These are phyloP conservation scores for Fusarium ambrosium DNA, from an alignment of 2,329 filamentous ascomycete genomes.

Conservation along the genomic window DNA sequence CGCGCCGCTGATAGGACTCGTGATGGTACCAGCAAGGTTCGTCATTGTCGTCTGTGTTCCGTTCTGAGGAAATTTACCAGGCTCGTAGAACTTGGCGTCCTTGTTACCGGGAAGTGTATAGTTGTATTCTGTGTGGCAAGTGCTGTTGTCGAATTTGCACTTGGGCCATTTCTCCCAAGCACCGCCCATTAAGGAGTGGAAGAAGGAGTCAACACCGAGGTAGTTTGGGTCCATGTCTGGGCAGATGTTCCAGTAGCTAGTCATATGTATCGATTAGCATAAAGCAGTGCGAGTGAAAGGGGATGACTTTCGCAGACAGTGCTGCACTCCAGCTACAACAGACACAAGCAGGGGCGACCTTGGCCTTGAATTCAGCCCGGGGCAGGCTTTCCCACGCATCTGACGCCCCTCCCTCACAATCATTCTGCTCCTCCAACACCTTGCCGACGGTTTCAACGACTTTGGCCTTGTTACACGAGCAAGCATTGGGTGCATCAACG, in stretches of 20 bases:
- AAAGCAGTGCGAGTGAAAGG: neutral
- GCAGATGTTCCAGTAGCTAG: slow-evolving; percentile 13
- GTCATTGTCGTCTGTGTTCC: slow-evolving; percentile 5
- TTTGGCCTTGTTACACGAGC: neutral
- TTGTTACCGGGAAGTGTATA: slow-evolving; percentile 6
- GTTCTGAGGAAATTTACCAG: neutral
- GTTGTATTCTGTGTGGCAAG: neutral
- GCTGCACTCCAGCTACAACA: slow-evolving; percentile 4
- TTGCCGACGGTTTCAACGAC: neutral
- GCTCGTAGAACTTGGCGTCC: slow-evolving; percentile 6
- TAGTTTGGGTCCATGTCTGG: slow-evolving; percentile 7
- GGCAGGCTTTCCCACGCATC: neutral
- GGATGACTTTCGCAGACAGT: neutral
- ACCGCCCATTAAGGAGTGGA: neutral
- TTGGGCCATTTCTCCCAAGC: neutral
- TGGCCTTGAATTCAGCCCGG: neutral
- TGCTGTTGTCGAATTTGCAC: neutral
- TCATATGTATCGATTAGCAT: neutral
- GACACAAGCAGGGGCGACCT: neutral
- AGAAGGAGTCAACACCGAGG: neutral
- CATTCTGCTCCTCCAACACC: neutral
- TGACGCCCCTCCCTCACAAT: neutral
- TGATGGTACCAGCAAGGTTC: neutral
- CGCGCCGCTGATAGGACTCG: slow-evolving; percentile 1
- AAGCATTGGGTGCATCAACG: neutral